phyloP scores from a whole-genome alignment of 2,329 filamentous ascomycete species.

The Nothophoma quercina region DNA sequence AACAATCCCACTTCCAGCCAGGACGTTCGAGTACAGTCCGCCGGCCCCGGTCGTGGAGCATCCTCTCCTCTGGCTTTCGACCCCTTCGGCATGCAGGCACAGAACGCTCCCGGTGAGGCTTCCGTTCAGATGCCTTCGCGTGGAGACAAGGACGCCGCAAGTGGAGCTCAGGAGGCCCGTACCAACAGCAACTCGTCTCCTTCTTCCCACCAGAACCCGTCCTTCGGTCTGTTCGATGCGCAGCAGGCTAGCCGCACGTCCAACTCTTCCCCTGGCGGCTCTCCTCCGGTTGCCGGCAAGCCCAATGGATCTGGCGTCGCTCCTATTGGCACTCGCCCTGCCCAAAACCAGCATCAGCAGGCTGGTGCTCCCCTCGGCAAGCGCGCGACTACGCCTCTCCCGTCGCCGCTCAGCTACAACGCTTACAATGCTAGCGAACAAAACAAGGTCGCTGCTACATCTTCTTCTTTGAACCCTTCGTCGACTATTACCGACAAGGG shows the following conservation, averaged over 20 bases:
- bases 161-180: conserved; percentile 67
- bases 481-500: conserved; percentile 55
- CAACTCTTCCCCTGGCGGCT: conserved; percentile 84
- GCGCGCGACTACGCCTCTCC: conserved; percentile 86
- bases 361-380: conserved; percentile 72
- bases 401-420: conserved; percentile 77
- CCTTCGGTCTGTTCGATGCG: conserved; percentile 58
- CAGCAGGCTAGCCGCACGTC: conserved; percentile 80
- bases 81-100: conserved; percentile 63
- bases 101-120: conserved; percentile 59
- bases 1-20: conserved; percentile 72
- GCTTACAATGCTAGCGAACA: conserved; percentile 69
- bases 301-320: conserved; percentile 73
- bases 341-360: conserved; percentile 64
- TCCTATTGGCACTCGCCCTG: conserved; percentile 90
- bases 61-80: conserved; percentile 85
- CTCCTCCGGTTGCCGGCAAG: conserved; percentile 74
- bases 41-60: conserved; percentile 71
- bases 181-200: conserved; percentile 88
- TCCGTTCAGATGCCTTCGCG: conserved; percentile 61
- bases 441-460: conserved; percentile 54
- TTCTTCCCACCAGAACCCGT: conserved; percentile 67
- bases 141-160: conserved; percentile 53
- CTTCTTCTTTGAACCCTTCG: conserved; percentile 66
- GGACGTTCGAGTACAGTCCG: conserved; percentile 66